Conservation (phyloP, 192 early-diverging fungal species). For the Backusella tuberculispora region DNA sequence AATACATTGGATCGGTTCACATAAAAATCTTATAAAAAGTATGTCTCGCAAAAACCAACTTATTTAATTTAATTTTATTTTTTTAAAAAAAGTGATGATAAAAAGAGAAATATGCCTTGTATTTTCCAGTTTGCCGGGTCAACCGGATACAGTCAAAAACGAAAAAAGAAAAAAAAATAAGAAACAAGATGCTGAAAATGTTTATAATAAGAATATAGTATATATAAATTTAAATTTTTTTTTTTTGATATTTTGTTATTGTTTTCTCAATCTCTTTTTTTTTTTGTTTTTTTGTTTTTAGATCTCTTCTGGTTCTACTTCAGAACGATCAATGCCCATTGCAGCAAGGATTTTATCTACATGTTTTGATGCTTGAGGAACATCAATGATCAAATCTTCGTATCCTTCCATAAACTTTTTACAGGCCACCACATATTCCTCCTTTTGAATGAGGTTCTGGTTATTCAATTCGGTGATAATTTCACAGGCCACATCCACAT, state of each 20-base stretch:
- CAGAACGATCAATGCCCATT: conserved; percentile 15
- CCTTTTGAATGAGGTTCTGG: conserved; percentile 26
- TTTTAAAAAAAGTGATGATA: background rate
- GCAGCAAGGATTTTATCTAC: conserved; percentile 31
- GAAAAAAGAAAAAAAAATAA: background rate
- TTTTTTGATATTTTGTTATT: background rate
- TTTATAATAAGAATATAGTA: conserved; percentile 5
- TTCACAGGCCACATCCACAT: conserved; percentile 27
- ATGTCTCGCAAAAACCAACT: background rate
- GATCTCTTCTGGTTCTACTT: conserved; percentile 11
- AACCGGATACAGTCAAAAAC: background rate
- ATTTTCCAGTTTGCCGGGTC: background rate
- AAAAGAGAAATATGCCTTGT: background rate
- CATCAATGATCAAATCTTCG: conserved; percentile 45
- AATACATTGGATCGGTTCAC: no score
- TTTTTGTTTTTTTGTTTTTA: background rate
- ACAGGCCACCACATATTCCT: conserved; percentile 27
- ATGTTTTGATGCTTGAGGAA: conserved; percentile 43
- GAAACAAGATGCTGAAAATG: background rate
- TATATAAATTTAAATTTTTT: background rate
- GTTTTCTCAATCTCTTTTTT: background rate
- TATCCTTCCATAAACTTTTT: conserved; percentile 38
- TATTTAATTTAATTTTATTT: background rate
- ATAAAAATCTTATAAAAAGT: no score
- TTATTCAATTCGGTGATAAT: conserved; percentile 27